Evolutionary conservation across 345 rosid genomes (phyloP).

Genomic region (Alliaria petiolata): DNA sequence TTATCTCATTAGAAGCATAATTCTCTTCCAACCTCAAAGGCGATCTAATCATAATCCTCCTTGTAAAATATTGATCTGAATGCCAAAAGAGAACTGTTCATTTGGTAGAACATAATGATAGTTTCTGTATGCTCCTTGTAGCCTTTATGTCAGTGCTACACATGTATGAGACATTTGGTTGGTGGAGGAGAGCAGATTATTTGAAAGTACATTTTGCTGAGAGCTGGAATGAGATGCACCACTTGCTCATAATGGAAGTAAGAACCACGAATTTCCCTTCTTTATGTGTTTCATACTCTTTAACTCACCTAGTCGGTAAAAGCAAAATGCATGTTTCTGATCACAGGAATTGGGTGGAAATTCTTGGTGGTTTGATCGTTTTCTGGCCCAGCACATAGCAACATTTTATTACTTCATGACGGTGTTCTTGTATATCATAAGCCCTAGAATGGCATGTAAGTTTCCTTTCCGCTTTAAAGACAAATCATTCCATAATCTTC

Average conservation of each 20-base stretch:
- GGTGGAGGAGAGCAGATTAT: conserved; percentile 99
- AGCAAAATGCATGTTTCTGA: conserved; percentile 15
- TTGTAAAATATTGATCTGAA: neutral
- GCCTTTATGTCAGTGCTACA: conserved; percentile 96
- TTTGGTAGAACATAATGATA: neutral
- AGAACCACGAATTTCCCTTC: conserved; percentile 14
- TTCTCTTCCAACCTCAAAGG: neutral
- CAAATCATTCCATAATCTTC: neutral
- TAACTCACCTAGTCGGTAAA: neutral
- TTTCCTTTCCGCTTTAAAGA: neutral
- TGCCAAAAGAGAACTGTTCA: neutral
- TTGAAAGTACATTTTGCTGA: conserved; percentile 97
- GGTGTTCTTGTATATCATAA: conserved; percentile 69
- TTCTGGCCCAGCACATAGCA: conserved; percentile 83
- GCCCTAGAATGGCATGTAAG: conserved; percentile 99
- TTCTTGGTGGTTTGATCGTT: conserved; percentile 94
- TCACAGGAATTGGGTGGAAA: conserved; percentile 95
- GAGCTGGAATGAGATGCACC: conserved; percentile 99
- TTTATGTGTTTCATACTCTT: neutral
- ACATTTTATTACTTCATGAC: conserved; percentile 85
- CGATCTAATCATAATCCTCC: no score
- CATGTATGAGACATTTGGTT: conserved; percentile 98
- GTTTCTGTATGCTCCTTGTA: conserved; percentile 31
- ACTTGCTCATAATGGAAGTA: conserved; percentile 98
- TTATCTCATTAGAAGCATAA: neutral